These are phyloP conservation scores for Chenopodium formosanum DNA, from an alignment of 148 eudicot genomes.

Conservation along the genomic window DNA sequence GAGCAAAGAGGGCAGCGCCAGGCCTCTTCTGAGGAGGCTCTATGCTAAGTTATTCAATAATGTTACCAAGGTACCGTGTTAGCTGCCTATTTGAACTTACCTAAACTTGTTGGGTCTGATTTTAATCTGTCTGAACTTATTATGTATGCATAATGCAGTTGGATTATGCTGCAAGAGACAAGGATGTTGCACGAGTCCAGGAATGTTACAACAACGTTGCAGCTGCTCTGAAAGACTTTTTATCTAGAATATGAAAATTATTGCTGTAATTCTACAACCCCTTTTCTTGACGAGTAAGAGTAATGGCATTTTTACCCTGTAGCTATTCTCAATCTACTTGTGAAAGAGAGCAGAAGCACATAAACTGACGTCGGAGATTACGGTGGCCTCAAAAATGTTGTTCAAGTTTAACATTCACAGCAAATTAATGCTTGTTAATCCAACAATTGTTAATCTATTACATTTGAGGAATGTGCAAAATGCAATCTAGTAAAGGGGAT, in stretches of 20 bases:
- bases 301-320: background rate
- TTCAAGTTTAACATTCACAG: background rate
- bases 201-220: slow-evolving; percentile 43
- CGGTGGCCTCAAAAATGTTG: background rate
- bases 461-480: background rate
- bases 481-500: background rate
- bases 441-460: background rate
- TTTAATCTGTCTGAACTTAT: background rate
- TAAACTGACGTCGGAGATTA: background rate
- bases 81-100: background rate
- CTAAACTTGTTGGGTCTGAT: background rate
- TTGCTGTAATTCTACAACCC: background rate
- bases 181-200: slow-evolving; percentile 42
- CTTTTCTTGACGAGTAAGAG: background rate
- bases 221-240: slow-evolving; percentile 38
- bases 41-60: slow-evolving; percentile 52
- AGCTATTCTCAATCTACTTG: background rate
- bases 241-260: slow-evolving; percentile 32
- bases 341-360: background rate
- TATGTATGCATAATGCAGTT: slow-evolving; percentile 28
- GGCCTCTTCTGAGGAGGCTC: slow-evolving; percentile 50
- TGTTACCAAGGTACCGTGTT: slow-evolving; percentile 39
- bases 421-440: background rate
- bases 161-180: slow-evolving; percentile 65
- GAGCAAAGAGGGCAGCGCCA: slow-evolving; percentile 43